Base-by-base conservation (phyloP, 345 rosid genomes). In the Camelina hispida region DNA sequence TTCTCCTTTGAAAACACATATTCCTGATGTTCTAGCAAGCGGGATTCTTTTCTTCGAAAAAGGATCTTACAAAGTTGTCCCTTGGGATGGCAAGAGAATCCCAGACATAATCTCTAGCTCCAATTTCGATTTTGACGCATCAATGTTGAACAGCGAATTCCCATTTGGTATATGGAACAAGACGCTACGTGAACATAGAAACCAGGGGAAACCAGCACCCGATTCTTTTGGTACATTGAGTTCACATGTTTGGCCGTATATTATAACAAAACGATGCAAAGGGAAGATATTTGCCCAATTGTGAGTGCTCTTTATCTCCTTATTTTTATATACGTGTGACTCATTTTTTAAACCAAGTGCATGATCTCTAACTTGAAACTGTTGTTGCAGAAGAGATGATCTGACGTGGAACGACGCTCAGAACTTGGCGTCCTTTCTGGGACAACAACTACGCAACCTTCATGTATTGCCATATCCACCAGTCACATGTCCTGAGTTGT, bases 81-180 rank as follows among this genome's bases (percentile, higher is more conserved):
- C 91, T 47, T 94, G 98, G 98, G 88, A 89, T 83, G 98, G 98
- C n/a, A 90, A 82, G 85, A 90, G 74, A 70, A 82, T 89, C 66
- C 97, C 95, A 67, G 80, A 79, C 68, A 82, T 87, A 42, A 81
- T 91, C 78, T 38, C 62, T n/a, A 73, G 74, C 59, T 79, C 86
- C 84, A 84, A 68, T 82, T 53, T 86, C 71, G 60, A 76, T 70
- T 80, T 85, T 51, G 78, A 55, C 11, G 84, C 67, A 35, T 69
- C 75, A 51, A 60, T 74, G 73, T 66, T 84, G 68, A 80, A 79
- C 56, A 66, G 77, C 7, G 85, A 74, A 23, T 91, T 87, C 70
- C 87, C 93, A 37, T 94, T 87, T 59, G 95, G 96, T 68, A 78
- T 94, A 71, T 88, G 93, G 97, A 86, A 82, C 78, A 94, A 90